These are phyloP conservation scores for Datisca glomerata DNA, from an alignment of 306 rosid genomes.

Conservation along the genomic window DNA sequence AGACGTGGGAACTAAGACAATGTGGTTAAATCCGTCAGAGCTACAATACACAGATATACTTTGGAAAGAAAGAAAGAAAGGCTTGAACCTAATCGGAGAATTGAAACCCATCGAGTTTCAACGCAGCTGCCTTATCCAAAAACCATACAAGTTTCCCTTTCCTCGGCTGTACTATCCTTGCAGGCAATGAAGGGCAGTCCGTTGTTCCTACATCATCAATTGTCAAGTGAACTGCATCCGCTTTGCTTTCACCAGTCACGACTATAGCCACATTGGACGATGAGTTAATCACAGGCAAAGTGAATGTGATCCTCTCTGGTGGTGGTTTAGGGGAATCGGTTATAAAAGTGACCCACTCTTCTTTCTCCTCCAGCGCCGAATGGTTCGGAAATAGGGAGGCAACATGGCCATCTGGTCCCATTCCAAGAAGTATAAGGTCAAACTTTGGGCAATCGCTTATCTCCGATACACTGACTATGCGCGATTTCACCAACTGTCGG, in stretches of 20 bases:
- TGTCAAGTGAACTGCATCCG: conserved; percentile 63
- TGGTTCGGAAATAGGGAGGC: conserved; percentile 85
- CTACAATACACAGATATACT: too few relatives aligned
- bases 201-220: conserved; percentile 42
- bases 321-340: conserved; percentile 95
- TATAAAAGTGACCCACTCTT: conserved; percentile 84
- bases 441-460: conserved; percentile 87
- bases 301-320: conserved; percentile 95
- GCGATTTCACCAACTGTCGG: conserved; percentile 89
- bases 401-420: conserved; percentile 86
- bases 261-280: conserved; percentile 78
- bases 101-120: conserved; percentile 51
- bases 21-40: too few relatives aligned
- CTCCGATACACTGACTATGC: conserved; percentile 63
- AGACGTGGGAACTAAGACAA: conserved; percentile 12
- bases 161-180: conserved; percentile 62
- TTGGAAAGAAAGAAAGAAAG: too few relatives aligned
- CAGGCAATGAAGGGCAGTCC: conserved; percentile 46
- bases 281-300: conserved; percentile 91
- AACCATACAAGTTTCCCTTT: conserved; percentile 84
- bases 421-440: conserved; percentile 86
- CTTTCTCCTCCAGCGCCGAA: conserved; percentile 49
- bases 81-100: conserved; percentile 41
- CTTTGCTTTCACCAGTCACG: conserved; percentile 59
- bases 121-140: conserved; percentile 80